Evolutionary conservation across 2,329 filamentous ascomycete species (phyloP).

Genomic region (Phialocephala sp.): DNA sequence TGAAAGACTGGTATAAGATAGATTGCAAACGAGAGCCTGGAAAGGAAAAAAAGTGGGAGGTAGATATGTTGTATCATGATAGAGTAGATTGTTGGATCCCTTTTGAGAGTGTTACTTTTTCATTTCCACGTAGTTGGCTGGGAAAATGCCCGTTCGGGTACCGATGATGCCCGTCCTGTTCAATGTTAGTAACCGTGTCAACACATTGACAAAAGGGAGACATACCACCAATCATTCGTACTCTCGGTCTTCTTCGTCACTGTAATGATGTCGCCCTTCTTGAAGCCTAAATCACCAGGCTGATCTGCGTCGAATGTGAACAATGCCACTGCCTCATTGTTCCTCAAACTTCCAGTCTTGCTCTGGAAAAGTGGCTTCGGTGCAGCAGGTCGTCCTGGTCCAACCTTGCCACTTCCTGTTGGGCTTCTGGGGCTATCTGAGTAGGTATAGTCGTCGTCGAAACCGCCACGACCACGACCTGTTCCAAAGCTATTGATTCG

Average conservation of each 20-base stretch:
- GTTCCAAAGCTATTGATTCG: constrained; percentile 33
- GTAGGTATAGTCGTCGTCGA: constrained; percentile 59
- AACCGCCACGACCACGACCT: constrained; percentile 48
- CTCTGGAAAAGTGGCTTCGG: constrained; percentile 84
- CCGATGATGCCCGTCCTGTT: constrained; percentile 86
- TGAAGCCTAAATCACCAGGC: constrained; percentile 90
- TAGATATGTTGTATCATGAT: not conserved
- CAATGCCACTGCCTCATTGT: constrained; percentile 86
- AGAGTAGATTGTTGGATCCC: not conserved
- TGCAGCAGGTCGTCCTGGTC: constrained; percentile 79
- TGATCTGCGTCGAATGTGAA: constrained; percentile 96
- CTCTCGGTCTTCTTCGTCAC: constrained; percentile 94
- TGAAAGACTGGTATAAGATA: constrained; percentile 5
- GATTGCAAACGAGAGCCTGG: constrained; percentile 3
- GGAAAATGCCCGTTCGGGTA: constrained; percentile 87
- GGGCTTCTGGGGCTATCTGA: constrained; percentile 50
- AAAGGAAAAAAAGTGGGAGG: not conserved
- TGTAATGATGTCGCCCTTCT: constrained; percentile 96
- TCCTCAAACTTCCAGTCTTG: constrained; percentile 61
- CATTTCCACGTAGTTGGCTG: constrained; percentile 79
- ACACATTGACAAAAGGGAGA: constrained; percentile 32
- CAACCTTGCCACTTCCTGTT: constrained; percentile 47
- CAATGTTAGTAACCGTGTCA: constrained; percentile 23
- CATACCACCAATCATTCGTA: constrained; percentile 92
- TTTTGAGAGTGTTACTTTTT: constrained; percentile 48